Evolutionary conservation across 768 basidiomycete genomes (phyloP).

Genomic region (Asterophora lycoperdoides): DNA sequence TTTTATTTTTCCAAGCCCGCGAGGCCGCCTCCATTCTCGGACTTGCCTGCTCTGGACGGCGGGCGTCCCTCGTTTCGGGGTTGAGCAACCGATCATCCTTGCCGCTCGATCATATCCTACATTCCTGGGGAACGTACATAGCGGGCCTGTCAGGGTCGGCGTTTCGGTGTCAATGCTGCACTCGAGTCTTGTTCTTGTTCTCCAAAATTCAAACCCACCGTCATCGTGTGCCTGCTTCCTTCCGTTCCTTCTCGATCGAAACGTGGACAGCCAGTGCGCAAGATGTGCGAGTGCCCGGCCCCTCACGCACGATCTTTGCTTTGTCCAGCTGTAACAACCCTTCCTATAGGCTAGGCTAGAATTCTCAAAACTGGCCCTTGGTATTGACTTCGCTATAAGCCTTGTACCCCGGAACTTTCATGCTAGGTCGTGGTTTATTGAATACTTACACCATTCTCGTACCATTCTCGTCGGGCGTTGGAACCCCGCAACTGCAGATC

Average conservation of each 20-base stretch:
- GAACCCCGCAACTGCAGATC: neutral
- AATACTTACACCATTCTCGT: too few relatives aligned
- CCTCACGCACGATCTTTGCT: too few relatives aligned
- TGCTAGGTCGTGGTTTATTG: too few relatives aligned
- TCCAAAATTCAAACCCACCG: neutral
- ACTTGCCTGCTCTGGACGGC: neutral
- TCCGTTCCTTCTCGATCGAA: neutral
- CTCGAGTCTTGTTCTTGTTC: neutral
- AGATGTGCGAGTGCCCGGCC: neutral
- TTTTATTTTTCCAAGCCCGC: neutral
- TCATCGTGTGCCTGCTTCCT: neutral
- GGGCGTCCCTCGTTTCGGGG: neutral
- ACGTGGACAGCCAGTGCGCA: neutral
- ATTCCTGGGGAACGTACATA: neutral
- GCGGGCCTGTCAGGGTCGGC: neutral
- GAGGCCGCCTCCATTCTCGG: neutral
- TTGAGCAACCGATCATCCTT: neutral
- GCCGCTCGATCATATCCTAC: neutral
- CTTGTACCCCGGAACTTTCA: conserved; percentile 2
- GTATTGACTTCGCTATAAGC: neutral
- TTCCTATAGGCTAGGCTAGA: neutral
- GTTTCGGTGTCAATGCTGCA: neutral
- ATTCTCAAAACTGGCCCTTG: neutral
- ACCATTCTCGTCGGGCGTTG: neutral
- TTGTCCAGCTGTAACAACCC: neutral